phyloP scores from a whole-genome alignment of 129 eudicot species.

The Flaveria linearis region DNA sequence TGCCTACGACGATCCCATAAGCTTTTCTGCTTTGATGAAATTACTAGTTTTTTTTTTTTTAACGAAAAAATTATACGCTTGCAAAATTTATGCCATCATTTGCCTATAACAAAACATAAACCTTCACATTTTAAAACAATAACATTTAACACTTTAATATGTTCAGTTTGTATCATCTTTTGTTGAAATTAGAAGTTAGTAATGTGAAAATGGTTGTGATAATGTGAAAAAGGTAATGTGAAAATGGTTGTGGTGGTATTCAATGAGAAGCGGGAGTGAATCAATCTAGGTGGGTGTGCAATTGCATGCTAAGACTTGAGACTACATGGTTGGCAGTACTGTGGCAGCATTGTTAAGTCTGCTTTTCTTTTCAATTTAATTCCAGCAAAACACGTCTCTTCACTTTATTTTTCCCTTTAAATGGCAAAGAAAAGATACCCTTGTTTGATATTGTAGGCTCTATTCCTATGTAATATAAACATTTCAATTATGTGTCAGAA shows the following conservation, averaged over 20 bases:
- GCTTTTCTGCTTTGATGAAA: too few relatives aligned
- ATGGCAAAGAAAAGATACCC: neutral
- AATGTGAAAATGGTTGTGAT: too few relatives aligned
- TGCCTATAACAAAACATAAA: too few relatives aligned
- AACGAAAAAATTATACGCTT: too few relatives aligned
- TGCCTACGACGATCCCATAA: too few relatives aligned
- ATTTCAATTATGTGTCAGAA: neutral
- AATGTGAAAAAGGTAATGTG: neutral
- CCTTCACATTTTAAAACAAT: too few relatives aligned
- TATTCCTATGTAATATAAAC: neutral
- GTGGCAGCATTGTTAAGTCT: slow-evolving; percentile 10
- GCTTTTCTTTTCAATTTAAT: neutral
- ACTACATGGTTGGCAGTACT: neutral
- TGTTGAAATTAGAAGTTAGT: too few relatives aligned
- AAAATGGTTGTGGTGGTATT: neutral
- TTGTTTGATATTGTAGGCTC: neutral
- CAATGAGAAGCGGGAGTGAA: neutral
- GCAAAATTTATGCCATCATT: too few relatives aligned
- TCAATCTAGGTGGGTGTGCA: neutral
- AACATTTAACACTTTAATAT: too few relatives aligned
- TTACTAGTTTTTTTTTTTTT: too few relatives aligned
- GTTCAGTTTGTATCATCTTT: too few relatives aligned
- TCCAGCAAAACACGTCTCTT: slow-evolving; percentile 1
- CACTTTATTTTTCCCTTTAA: neutral
- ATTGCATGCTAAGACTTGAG: neutral